Conservation (phyloP, 768 basidiomycete species). For the Pholiota molesta region DNA sequence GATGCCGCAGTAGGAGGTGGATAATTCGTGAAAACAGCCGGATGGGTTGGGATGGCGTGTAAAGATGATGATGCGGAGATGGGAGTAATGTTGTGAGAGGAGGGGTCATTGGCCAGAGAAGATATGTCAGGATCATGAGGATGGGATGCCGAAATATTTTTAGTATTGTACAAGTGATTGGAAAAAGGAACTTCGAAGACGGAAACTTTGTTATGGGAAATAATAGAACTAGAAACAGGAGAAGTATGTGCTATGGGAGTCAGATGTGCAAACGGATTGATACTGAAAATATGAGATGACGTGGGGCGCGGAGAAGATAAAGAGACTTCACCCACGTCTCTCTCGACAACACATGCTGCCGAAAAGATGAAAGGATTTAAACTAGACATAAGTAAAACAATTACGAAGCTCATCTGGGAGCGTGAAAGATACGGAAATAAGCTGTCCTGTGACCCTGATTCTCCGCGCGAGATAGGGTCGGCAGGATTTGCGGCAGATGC, state of each 20-base stretch:
- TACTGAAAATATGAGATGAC: background rate
- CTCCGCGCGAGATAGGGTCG: conserved; percentile 27
- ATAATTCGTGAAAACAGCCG: background rate
- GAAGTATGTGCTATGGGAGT: too few species aligned
- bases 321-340: background rate
- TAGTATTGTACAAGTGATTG: too few species aligned
- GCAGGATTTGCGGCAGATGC: conserved; percentile 31
- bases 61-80: too few species aligned
- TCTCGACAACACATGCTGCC: background rate
- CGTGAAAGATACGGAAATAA: conserved; percentile 2
- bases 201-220: too few species aligned
- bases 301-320: background rate
- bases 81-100: too few species aligned
- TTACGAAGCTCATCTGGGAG: conserved; percentile 19
- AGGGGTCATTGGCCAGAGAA: too few species aligned
- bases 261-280: background rate
- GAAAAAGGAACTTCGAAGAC: too few species aligned
- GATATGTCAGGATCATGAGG: too few species aligned
- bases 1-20: background rate
- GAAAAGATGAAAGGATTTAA: background rate
- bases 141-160: background rate
- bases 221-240: too few species aligned
- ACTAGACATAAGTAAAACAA: conserved; percentile 14
- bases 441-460: conserved; percentile 7
- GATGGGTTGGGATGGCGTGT: background rate